Evolutionary conservation across 306 rosid species (phyloP).

Genomic region (Cicer pinnatifidum): DNA sequence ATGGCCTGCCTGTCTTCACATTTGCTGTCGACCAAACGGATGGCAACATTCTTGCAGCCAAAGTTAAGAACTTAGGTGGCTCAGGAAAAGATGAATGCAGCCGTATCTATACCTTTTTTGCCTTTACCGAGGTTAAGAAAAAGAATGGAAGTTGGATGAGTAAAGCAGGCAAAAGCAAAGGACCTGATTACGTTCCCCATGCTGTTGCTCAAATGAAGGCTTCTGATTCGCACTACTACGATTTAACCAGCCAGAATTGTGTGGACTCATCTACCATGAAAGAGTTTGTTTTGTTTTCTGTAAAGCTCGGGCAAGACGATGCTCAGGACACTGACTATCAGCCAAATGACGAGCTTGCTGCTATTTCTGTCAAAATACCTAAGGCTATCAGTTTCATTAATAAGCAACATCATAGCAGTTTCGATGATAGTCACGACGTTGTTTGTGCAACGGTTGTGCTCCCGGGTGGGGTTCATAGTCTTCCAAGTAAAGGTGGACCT

Average conservation of each 20-base stretch:
- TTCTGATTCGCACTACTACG: conserved; percentile 59
- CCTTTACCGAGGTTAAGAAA: conserved; percentile 73
- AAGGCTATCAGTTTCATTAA: conserved; percentile 41
- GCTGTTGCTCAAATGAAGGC: conserved; percentile 90
- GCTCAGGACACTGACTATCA: conserved; percentile 61
- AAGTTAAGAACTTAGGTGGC: conserved; percentile 66
- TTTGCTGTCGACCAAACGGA: conserved; percentile 77
- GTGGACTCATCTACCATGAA: conserved; percentile 50
- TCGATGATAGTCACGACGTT: conserved; percentile 40
- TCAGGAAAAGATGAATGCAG: conserved; percentile 54
- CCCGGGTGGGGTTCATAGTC: conserved; percentile 85
- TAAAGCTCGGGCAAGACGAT: conserved; percentile 59
- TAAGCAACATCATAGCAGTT: conserved; percentile 43
- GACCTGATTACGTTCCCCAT: conserved; percentile 64
- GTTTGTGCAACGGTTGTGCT: conserved; percentile 77
- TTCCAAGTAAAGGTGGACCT: conserved; percentile 94
- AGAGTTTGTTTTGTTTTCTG: conserved; percentile 83
- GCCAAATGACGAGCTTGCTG: conserved; percentile 88
- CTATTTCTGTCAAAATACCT: conserved; percentile 72
- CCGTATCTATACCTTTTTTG: conserved; percentile 70
- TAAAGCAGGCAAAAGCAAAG: conserved; percentile 72
- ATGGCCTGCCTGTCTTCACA: conserved; percentile 80
- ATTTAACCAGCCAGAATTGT: conserved; percentile 47
- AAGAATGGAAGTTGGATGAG: conserved; percentile 81
- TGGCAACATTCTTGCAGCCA: conserved; percentile 78